A percentile compares a stretch with the other conserved stretches of the same genome.
These are phyloP conservation scores for Hura crepitans DNA, from an alignment of 441 rosid species.

Conservation along the genomic window DNA sequence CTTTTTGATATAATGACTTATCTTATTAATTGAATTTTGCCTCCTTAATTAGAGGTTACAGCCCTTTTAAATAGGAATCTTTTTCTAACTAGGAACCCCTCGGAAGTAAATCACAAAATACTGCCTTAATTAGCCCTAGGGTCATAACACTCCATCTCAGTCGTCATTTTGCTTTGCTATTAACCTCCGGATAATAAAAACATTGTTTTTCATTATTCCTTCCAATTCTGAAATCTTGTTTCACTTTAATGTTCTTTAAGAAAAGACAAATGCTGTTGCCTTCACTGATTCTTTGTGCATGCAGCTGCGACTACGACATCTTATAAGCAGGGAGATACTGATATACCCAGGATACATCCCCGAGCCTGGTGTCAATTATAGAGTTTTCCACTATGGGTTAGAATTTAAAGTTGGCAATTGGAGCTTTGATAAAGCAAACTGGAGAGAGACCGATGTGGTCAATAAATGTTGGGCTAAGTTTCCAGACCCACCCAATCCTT, in stretches of 20 bases:
- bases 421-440: conserved; percentile 96
- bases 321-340: conserved; percentile 64
- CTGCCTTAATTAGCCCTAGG: no score
- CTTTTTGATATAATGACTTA: no score
- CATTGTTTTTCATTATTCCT: neutral
- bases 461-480: conserved; percentile 86
- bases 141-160: neutral
- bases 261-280: neutral
- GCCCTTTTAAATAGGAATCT: no score
- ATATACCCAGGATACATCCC: conserved; percentile 93
- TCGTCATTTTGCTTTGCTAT: neutral
- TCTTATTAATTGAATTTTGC: no score
- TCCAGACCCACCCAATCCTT: conserved; percentile 81
- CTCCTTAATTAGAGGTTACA: no score
- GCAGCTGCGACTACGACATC: conserved; percentile 83
- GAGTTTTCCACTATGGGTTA: conserved; percentile 95
- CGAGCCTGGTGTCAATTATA: conserved; percentile 61
- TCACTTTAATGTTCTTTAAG: neutral
- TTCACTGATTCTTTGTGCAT: conserved; percentile 22
- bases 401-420: conserved; percentile 82
- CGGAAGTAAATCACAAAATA: no score
- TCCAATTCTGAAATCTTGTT: neutral
- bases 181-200: neutral
- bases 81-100: no score
- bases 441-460: conserved; percentile 74